phyloP scores from a whole-genome alignment of 768 basidiomycete genomes.

The Mycena vulgaris region DNA sequence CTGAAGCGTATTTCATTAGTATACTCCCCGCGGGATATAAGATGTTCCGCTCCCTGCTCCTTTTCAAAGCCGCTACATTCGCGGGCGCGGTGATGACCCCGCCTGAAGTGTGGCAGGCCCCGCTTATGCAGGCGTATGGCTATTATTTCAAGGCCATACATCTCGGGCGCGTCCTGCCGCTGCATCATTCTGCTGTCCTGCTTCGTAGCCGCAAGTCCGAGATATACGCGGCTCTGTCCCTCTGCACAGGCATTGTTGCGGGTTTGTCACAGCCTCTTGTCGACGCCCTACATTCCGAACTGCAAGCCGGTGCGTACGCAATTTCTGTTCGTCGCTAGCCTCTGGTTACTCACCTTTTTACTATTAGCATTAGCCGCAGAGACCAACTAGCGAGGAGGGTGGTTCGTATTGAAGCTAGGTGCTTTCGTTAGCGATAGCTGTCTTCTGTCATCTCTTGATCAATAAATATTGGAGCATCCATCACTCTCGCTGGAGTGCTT shows the following conservation, averaged over 20 bases:
- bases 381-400: too few relatives aligned
- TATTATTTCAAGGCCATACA: slow-evolving; percentile 7
- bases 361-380: too few relatives aligned
- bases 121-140: slow-evolving; percentile 24
- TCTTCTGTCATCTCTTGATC: too few relatives aligned
- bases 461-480: too few relatives aligned
- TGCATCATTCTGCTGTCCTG: background rate
- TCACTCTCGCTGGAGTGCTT: too few relatives aligned
- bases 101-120: slow-evolving; percentile 4
- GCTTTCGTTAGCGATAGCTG: background rate
- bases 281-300: background rate
- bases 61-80: slow-evolving; percentile 11
- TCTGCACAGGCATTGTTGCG: background rate
- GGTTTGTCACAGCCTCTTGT: background rate
- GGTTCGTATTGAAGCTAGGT: too few relatives aligned
- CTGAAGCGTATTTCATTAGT: background rate
- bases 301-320: background rate
- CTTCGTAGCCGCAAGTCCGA: background rate
- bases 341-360: background rate
- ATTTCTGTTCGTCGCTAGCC: background rate
- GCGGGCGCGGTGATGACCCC: slow-evolving; percentile 14
- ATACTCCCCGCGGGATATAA: slow-evolving; percentile 1
- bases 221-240: background rate
- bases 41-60: slow-evolving; percentile 17
- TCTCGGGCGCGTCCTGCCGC: background rate